These are phyloP conservation scores for Persicaria tinctoria DNA, from an alignment of 148 eudicot genomes.

Conservation along the genomic window DNA sequence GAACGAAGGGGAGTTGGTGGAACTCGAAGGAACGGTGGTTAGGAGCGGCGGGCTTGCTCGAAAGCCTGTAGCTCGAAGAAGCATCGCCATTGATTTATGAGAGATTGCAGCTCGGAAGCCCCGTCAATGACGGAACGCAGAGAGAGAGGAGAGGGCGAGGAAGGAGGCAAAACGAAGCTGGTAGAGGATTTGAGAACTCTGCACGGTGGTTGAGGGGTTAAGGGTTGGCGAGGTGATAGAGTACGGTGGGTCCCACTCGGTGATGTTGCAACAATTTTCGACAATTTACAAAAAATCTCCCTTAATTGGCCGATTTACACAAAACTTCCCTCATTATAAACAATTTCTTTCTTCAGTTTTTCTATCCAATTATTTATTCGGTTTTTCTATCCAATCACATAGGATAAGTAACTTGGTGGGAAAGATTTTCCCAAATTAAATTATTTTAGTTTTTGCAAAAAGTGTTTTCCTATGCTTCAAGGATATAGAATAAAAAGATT, in stretches of 20 bases:
- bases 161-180: not conserved
- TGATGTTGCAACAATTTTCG: not conserved
- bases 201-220: slow-evolving; percentile 1
- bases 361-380: too few relatives aligned
- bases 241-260: not conserved
- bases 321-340: too few relatives aligned
- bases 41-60: slow-evolving; percentile 19
- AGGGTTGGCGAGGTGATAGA: slow-evolving; percentile 9
- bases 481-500: too few relatives aligned
- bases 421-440: too few relatives aligned
- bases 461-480: too few relatives aligned
- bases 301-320: too few relatives aligned
- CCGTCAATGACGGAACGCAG: slow-evolving; percentile 2
- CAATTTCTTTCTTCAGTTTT: too few relatives aligned
- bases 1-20: slow-evolving; percentile 12
- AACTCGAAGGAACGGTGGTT: slow-evolving; percentile 12
- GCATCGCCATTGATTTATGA: slow-evolving; percentile 25
- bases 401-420: too few relatives aligned
- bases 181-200: not conserved
- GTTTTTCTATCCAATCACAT: too few relatives aligned
- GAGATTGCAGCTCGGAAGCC: not conserved
- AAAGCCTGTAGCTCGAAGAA: slow-evolving; percentile 20
- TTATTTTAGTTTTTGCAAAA: too few relatives aligned
- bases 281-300: too few relatives aligned
- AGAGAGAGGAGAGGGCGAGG: not conserved